These are phyloP conservation scores for Corniculantispora saksenae DNA, from an alignment of 2,329 filamentous ascomycete genomes.

Conservation along the genomic window DNA sequence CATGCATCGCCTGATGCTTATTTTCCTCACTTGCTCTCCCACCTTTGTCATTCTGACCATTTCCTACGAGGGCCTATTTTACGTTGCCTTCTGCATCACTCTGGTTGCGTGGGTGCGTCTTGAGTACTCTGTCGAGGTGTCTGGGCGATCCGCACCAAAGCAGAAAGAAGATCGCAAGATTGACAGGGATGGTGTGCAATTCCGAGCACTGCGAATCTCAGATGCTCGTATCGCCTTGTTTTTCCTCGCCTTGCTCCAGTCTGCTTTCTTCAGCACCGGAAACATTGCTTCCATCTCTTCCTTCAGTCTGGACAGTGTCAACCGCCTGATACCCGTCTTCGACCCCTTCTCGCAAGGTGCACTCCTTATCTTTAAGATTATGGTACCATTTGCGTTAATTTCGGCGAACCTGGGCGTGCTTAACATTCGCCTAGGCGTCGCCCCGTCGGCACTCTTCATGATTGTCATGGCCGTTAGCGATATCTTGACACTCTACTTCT, in stretches of 20 bases:
- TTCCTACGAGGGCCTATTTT: slow-evolving; percentile 96
- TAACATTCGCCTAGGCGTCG: slow-evolving; percentile 79
- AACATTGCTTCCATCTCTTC: slow-evolving; percentile 93
- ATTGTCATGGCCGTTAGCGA: slow-evolving; percentile 89
- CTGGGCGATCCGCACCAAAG: slow-evolving; percentile 4
- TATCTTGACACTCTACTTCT: slow-evolving; percentile 91
- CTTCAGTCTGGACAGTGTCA: slow-evolving; percentile 90
- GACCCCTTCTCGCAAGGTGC: slow-evolving; percentile 90
- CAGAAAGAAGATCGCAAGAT: slow-evolving; percentile 23
- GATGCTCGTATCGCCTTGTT: slow-evolving; percentile 89
- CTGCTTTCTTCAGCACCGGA: slow-evolving; percentile 94
- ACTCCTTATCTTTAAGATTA: slow-evolving; percentile 81
- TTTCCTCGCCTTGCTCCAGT: slow-evolving; percentile 92
- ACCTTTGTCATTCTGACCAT: slow-evolving; percentile 95
- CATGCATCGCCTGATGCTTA: slow-evolving; percentile 81
- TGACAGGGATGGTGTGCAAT: slow-evolving; percentile 24
- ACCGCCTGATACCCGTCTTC: slow-evolving; percentile 85
- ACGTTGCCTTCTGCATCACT: slow-evolving; percentile 81
- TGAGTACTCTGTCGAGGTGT: slow-evolving; percentile 67
- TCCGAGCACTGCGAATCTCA: slow-evolving; percentile 73
- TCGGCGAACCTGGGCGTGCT: slow-evolving; percentile 93
- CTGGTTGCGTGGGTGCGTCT: slow-evolving; percentile 89
- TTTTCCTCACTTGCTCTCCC: slow-evolving; percentile 91
- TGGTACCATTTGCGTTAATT: slow-evolving; percentile 90
- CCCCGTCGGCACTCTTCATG: slow-evolving; percentile 90